Base-by-base conservation (phyloP, 1,139 yeast species). In the Candida anutae region DNA sequence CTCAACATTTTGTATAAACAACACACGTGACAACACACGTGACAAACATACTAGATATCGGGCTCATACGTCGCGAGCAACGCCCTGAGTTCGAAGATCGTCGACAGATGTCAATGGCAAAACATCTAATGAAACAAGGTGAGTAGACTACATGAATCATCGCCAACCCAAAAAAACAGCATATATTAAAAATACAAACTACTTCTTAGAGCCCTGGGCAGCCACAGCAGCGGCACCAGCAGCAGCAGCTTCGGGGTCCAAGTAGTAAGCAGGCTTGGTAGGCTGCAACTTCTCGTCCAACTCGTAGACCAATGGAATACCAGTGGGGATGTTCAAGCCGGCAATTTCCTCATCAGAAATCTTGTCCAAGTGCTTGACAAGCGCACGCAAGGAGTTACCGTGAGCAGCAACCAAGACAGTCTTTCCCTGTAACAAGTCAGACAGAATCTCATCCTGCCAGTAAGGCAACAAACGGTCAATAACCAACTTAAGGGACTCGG, bases 161-260 rank as follows among this genome's bases (percentile, higher is more conserved):
- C n/a, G n/a, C n/a, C n/a, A n/a, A n/a, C n/a, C n/a, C n/a, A n/a
- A n/a, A n/a, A n/a, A n/a, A n/a, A n/a, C n/a, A n/a, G n/a, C n/a
- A n/a, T n/a, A n/a, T n/a, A n/a, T n/a, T n/a, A n/a, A n/a, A n/a
- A n/a, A n/a, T n/a, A n/a, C n/a, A n/a, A n/a, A n/a, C 39, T 60
- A 62, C 50, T 64, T 60, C 58, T 65, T 66, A 24, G 62, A 46
- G 62, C 97, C 97, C 73, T 88, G 97, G 53, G 85, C 85, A 50
- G 97, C 97, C 47, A 88, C 97, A 36, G 96, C 96, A 53, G 96
- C 96, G 43, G 97, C 97, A 73, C 97, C 97, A 35, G 96, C 96
- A 42, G 87, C 95, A 55, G 97, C 97, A 54, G 96, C 97, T 70
- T 85, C 96, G 50, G 97, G 97, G 69, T 88, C 97, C 68, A 88